These are phyloP conservation scores for Citrus medica DNA, from an alignment of 345 rosid genomes.

Conservation along the genomic window DNA sequence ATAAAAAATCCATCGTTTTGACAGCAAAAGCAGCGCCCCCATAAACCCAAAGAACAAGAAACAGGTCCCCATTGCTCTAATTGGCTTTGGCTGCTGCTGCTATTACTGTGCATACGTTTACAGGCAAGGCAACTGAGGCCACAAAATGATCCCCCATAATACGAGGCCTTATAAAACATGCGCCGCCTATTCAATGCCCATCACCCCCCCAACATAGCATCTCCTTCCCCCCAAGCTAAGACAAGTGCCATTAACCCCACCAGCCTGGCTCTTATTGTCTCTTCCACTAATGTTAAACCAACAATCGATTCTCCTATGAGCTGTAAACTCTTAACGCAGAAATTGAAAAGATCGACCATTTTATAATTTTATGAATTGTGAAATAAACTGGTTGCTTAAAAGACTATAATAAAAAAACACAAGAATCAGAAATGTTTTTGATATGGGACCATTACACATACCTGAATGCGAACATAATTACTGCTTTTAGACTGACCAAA, in stretches of 20 bases:
- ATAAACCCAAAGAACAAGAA: not conserved
- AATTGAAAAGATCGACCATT: not conserved
- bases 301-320: not conserved
- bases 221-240: slow-evolving; percentile 14
- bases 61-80: slow-evolving; percentile 7
- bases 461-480: slow-evolving; percentile 91
- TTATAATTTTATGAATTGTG: not conserved
- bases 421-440: not conserved
- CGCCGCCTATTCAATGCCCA: not conserved
- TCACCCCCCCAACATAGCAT: not conserved
- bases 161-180: slow-evolving; percentile 6
- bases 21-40: slow-evolving; percentile 9
- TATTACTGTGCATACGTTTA: not conserved
- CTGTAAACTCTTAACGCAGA: not conserved
- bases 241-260: slow-evolving; percentile 25
- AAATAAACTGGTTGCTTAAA: not conserved
- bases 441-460: slow-evolving; percentile 15
- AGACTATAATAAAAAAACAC: too few relatives aligned
- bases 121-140: not conserved
- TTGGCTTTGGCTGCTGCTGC: not conserved
- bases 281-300: slow-evolving; percentile 11
- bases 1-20: not conserved
- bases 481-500: slow-evolving; percentile 74
- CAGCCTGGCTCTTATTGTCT: slow-evolving; percentile 44
- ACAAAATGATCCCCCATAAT: not conserved